A percentile compares a stretch with the other conserved stretches of the same genome.
Evolutionary conservation across 352 stramenopile genomes (phyloP).

Genomic region (Phytopythium aichiense): DNA sequence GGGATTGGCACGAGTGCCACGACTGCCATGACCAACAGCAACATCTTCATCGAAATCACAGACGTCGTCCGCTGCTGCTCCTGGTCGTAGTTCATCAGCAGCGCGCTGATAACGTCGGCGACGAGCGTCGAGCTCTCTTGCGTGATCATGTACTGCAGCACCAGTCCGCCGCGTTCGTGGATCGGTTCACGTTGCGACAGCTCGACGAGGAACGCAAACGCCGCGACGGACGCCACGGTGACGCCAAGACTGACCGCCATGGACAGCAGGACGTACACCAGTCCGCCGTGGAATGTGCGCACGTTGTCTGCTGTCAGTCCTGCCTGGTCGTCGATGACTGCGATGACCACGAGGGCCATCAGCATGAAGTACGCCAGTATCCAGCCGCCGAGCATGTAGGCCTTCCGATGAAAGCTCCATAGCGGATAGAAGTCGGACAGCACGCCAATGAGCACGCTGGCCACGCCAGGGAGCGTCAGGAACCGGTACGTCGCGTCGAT

Average conservation of each 20-base stretch:
- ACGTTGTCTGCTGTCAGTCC: constrained; percentile 33
- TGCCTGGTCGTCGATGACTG: constrained; percentile 47
- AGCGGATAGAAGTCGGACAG: constrained; percentile 80
- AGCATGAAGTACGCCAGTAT: constrained; percentile 63
- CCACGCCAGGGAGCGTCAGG: constrained; percentile 45
- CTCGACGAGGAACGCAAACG: constrained; percentile 68
- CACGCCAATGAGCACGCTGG: constrained; percentile 73
- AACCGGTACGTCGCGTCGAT: constrained; percentile 46
- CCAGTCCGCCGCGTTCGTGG: constrained; percentile 56
- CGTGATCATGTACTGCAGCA: constrained; percentile 69
- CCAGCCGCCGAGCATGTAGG: constrained; percentile 74
- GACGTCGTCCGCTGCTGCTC: constrained; percentile 25
- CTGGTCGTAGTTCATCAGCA: constrained; percentile 37
- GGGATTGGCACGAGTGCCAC: constrained; percentile 62
- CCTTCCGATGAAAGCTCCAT: constrained; percentile 70
- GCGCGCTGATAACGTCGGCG: constrained; percentile 31
- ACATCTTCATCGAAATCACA: constrained; percentile 60
- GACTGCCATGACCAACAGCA: constrained; percentile 67
- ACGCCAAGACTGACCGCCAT: constrained; percentile 63
- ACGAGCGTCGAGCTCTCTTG: constrained; percentile 43
- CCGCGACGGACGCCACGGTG: constrained; percentile 49
- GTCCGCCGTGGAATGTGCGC: constrained; percentile 46
- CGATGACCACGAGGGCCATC: constrained; percentile 61
- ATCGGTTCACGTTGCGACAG: constrained; percentile 75
- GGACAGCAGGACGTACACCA: constrained; percentile 71